Base-by-base conservation (phyloP, 163 green algal species). In the Picocystis sp. region DNA sequence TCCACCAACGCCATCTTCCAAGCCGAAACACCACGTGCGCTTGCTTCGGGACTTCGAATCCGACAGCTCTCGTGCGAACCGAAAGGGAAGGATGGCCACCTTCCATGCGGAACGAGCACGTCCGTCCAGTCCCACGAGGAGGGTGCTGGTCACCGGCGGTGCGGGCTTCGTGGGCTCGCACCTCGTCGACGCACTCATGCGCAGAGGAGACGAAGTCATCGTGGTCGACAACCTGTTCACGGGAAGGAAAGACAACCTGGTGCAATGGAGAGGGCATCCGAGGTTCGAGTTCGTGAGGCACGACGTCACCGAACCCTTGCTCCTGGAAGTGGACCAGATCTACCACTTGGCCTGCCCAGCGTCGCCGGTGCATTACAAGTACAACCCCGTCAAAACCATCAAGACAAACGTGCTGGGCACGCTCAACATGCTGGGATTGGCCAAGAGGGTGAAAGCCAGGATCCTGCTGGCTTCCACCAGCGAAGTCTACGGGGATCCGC, bases 171-270 rank as follows among this genome's bases (percentile, higher is more conserved):
- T 94, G 21, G 87, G 87, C 17, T 83, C 65, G 58, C 87, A 96
- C 57, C 70, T 96, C 38, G n/a, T 52, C 51, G 53, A 65, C 22
- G 47, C 45, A 22, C 47, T 62, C 13, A 21, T 96, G 23, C 65
- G 78, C 9, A 66, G 82, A 11, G 87, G 86, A 13, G 83, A 95
- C 60, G 78, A 96, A 81, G 90, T 99, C 12, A 94, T 99, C 50
- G 94, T 87, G 73, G 21, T 98, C n/a, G 91, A 99, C 72, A 98
- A 95, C 64, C 95, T 98, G 61, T 99, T 99, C 79, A 99, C 91
- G 11, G 91, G 91, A 22, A 82, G 69, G 66, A 94, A 94, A 60
- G 84, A 93, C 23, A 99, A 98, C 63, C 70, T 99, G 11, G 64
- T 70, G 9, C 87, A 97, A 59, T 71, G 66, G 45, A 65, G 73